A percentile compares a stretch with the other conserved stretches of the same genome.
Evolutionary conservation across 2,329 filamentous ascomycete genomes (phyloP).

Genomic region (Fusarium goolgardi): DNA sequence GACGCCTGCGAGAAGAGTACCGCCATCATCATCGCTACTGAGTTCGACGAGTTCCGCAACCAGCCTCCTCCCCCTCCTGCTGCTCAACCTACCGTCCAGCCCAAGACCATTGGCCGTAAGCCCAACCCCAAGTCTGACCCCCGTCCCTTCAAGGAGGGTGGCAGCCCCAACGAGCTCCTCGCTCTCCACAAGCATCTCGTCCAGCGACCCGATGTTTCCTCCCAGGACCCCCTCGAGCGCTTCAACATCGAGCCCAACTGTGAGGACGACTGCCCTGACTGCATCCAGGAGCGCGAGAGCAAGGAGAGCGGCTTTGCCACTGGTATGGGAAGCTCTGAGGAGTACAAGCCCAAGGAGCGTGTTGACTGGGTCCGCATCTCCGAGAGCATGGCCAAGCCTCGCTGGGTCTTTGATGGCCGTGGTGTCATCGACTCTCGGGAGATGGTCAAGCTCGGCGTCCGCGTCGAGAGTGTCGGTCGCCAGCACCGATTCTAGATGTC

Average conservation of each 20-base stretch:
- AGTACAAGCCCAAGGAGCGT: conserved; percentile 60
- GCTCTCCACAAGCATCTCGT: conserved; percentile 61
- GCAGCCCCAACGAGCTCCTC: conserved; percentile 59
- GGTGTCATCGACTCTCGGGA: conserved; percentile 62
- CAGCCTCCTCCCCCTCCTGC: conserved; percentile 51
- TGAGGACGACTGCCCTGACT: conserved; percentile 62
- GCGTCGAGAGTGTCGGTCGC: conserved; percentile 65
- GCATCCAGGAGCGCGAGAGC: conserved; percentile 56
- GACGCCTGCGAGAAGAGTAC: conserved; percentile 62
- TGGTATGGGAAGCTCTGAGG: conserved; percentile 57
- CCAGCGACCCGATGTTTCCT: conserved; percentile 46
- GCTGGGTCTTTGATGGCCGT: conserved; percentile 68
- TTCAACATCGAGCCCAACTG: conserved; percentile 60
- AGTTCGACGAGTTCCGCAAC: conserved; percentile 67
- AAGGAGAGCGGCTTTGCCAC: conserved; percentile 55
- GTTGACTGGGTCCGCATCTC: conserved; percentile 65
- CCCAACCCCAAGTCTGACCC: conserved; percentile 59
- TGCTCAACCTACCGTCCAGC: conserved; percentile 43
- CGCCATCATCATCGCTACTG: conserved; percentile 66
- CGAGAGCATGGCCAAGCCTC: conserved; percentile 62
- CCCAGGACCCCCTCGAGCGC: conserved; percentile 59
- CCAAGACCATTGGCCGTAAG: conserved; percentile 52
- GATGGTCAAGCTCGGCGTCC: conserved; percentile 63
- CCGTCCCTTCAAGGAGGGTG: conserved; percentile 56
- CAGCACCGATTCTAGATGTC: conserved; percentile 55